Evolutionary conservation across 176 grass and related monocot species (phyloP).

Genomic region (Calamus simplicifolius): DNA sequence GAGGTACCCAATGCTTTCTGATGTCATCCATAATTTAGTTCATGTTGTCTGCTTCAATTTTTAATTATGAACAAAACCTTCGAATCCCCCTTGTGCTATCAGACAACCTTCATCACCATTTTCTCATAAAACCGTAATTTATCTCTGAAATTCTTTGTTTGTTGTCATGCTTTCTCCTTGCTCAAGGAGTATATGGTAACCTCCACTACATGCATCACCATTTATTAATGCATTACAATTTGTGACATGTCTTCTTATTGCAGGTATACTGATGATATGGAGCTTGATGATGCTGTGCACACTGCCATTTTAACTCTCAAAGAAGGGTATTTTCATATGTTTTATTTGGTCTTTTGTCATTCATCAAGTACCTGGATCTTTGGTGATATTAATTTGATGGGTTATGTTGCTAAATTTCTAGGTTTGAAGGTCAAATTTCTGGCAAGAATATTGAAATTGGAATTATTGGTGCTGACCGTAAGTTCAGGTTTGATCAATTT

Average conservation of each 20-base stretch:
- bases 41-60: too few species aligned
- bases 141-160: neutral
- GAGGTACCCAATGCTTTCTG: slow-evolving; percentile 33
- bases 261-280: slow-evolving; percentile 97
- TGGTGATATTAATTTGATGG: neutral
- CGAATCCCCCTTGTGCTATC: too few species aligned
- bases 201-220: too few species aligned
- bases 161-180: neutral
- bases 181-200: too few species aligned
- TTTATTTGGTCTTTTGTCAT: too few species aligned
- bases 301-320: slow-evolving; percentile 97
- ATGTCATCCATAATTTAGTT: too few species aligned
- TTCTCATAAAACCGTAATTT: neutral
- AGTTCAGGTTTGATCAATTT: slow-evolving; percentile 60
- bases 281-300: slow-evolving; percentile 98
- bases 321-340: slow-evolving; percentile 62
- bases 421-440: slow-evolving; percentile 95
- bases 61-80: too few species aligned
- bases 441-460: slow-evolving; percentile 97
- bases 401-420: slow-evolving; percentile 25
- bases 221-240: neutral
- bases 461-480: slow-evolving; percentile 71
- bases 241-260: slow-evolving; percentile 5
- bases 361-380: too few species aligned
- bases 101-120: too few species aligned